Conservation (phyloP, 2,329 filamentous ascomycete genomes). For the Westerdykella sp. region DNA sequence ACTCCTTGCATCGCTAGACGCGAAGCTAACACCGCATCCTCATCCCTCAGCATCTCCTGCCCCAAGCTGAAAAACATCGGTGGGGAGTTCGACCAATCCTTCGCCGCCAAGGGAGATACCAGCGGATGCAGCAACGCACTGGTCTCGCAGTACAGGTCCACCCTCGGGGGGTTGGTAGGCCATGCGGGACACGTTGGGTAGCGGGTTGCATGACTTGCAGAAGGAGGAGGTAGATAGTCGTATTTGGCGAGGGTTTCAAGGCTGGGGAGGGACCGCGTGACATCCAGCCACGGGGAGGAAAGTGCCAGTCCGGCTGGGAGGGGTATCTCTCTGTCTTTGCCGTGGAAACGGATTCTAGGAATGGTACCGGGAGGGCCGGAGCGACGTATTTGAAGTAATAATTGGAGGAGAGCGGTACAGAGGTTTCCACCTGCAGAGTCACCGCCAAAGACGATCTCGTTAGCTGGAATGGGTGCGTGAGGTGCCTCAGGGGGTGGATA, state of each 20-base stretch:
- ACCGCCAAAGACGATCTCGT: slow-evolving; percentile 64
- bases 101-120: slow-evolving; percentile 54
- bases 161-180: slow-evolving; percentile 42
- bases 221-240: slow-evolving; percentile 56
- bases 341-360: slow-evolving; percentile 55
- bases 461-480: slow-evolving; percentile 59
- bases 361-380: slow-evolving; percentile 35
- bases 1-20: slow-evolving; percentile 54
- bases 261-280: slow-evolving; percentile 58
- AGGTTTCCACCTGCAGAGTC: slow-evolving; percentile 74
- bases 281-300: slow-evolving; percentile 65
- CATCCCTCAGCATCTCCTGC: slow-evolving; percentile 66
- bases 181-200: slow-evolving; percentile 47
- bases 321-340: slow-evolving; percentile 52
- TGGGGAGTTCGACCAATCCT: slow-evolving; percentile 56
- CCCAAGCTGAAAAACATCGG: slow-evolving; percentile 65
- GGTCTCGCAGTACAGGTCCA: slow-evolving; percentile 45
- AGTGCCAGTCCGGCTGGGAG: slow-evolving; percentile 60
- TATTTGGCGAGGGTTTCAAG: slow-evolving; percentile 48
- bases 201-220: slow-evolving; percentile 29
- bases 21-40: slow-evolving; percentile 55
- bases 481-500: slow-evolving; percentile 63
- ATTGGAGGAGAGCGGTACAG: slow-evolving; percentile 58
- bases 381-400: slow-evolving; percentile 58
- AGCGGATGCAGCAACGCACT: slow-evolving; percentile 56